phyloP scores from a whole-genome alignment of 768 basidiomycete species.

The Tulasnella sp. region DNA sequence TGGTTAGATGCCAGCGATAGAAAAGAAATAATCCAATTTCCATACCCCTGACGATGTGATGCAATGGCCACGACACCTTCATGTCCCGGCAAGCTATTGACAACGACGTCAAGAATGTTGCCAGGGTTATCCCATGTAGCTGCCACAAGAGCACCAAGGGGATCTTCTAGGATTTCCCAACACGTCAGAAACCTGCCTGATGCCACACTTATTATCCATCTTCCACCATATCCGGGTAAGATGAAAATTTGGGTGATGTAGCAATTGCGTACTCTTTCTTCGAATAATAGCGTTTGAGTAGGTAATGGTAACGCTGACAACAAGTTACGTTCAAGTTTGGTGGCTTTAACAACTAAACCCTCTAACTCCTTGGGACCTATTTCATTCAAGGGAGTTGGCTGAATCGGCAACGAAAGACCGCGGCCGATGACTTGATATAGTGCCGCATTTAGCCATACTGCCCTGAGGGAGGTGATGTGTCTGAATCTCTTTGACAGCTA shows the following conservation, averaged over 20 bases:
- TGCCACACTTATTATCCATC: slow-evolving; percentile 4
- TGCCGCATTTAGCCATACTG: too few species aligned
- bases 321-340: slow-evolving; percentile 2
- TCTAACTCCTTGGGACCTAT: neutral
- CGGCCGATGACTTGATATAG: neutral
- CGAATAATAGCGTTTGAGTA: neutral
- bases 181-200: neutral
- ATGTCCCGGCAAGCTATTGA: too few species aligned
- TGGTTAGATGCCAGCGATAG: neutral
- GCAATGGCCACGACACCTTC: too few species aligned
- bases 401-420: neutral
- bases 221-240: neutral
- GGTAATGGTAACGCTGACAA: neutral
- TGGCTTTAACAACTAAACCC: neutral
- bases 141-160: neutral
- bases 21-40: neutral
- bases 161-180: slow-evolving; percentile 8
- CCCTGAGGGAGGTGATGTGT: too few species aligned
- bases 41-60: neutral
- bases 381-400: neutral
- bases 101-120: neutral
- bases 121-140: slow-evolving; percentile 1
- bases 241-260: slow-evolving; percentile 10
- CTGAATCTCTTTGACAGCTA: too few species aligned
- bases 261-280: neutral